These are phyloP conservation scores for Puccinia triticina DNA, from an alignment of 1,284 basidiomycete genomes.

Conservation along the genomic window DNA sequence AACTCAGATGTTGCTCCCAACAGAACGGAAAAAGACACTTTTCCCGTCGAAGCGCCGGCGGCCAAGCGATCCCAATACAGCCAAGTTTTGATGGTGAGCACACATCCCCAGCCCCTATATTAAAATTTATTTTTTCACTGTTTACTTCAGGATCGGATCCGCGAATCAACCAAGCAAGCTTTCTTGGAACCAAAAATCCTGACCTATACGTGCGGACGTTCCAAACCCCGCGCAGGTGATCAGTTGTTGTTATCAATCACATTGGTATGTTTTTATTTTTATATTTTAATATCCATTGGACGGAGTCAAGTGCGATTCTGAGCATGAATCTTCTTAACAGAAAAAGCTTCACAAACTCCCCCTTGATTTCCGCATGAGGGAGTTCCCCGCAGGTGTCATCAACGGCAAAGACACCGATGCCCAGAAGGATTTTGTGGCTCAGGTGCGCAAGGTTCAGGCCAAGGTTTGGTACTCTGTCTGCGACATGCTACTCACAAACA, in stretches of 20 bases:
- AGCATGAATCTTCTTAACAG: neutral
- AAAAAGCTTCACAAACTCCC: neutral
- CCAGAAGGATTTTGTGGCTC: neutral
- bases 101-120: no score
- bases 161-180: neutral
- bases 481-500: neutral
- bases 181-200: neutral
- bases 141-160: neutral
- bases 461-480: neutral
- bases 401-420: neutral
- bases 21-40: no score
- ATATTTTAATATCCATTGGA: no score
- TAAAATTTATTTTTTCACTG: no score
- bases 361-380: neutral
- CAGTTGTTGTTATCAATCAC: neutral
- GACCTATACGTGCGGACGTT: neutral
- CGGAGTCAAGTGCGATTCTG: no score
- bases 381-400: neutral
- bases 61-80: no score
- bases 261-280: neutral
- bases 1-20: no score
- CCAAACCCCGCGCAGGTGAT: neutral
- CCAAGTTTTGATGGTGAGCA: no score
- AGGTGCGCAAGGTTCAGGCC: neutral
- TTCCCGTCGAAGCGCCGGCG: no score